These are phyloP conservation scores for Plantago lanceolata DNA, from an alignment of 305 asterid species.

Conservation along the genomic window DNA sequence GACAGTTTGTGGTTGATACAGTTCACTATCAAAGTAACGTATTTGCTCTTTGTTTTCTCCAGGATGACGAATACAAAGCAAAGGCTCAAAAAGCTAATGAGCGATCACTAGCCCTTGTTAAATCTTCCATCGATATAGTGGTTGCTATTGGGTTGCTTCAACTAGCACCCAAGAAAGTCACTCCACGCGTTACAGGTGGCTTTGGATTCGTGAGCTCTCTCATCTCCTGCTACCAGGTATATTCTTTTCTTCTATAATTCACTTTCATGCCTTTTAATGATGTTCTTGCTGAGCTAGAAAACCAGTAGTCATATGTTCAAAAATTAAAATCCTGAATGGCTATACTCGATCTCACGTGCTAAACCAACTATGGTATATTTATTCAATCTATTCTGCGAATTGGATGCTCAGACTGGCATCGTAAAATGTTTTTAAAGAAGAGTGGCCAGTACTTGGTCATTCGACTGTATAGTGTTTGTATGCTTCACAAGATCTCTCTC, in stretches of 20 bases:
- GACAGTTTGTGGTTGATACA: background rate
- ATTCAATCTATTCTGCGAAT: no score
- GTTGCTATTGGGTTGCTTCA: slow-evolving; percentile 95
- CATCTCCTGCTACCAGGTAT: slow-evolving; percentile 93
- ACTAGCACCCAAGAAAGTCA: slow-evolving; percentile 78
- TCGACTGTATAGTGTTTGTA: no score
- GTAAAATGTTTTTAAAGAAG: background rate
- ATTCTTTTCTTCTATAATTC: background rate
- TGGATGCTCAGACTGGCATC: background rate
- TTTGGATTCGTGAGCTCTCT: slow-evolving; percentile 73
- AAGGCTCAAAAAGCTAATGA: slow-evolving; percentile 70
- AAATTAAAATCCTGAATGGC: background rate
- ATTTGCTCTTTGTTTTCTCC: slow-evolving; percentile 18
- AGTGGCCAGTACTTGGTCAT: no score
- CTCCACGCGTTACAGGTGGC: slow-evolving; percentile 93
- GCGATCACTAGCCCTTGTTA: slow-evolving; percentile 72
- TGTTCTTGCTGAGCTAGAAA: background rate
- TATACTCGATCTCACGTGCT: background rate
- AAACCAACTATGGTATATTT: background rate
- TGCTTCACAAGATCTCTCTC: no score
- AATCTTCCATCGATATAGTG: slow-evolving; percentile 67
- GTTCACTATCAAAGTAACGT: slow-evolving; percentile 14
- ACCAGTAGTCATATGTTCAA: no score
- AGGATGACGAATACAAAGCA: slow-evolving; percentile 60
- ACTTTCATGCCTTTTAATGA: background rate